Conservation (phyloP, 1,284 basidiomycete genomes). For the Cutaneotrichosporon daszewskae region DNA sequence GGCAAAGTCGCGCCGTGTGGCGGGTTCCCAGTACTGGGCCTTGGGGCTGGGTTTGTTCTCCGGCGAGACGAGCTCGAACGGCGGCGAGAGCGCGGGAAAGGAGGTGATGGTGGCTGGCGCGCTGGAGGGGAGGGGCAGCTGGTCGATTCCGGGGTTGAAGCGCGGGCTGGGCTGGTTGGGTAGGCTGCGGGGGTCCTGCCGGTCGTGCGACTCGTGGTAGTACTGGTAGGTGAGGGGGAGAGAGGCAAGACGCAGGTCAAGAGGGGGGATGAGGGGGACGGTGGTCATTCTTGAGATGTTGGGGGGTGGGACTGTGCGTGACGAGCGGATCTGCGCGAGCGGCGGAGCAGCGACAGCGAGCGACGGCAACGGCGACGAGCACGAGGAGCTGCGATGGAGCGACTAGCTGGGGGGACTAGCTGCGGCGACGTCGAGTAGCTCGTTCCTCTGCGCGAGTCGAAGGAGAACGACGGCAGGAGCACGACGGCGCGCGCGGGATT, state of each 20-base stretch:
- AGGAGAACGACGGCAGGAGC: no score
- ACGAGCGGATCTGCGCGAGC: background rate
- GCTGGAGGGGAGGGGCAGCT: background rate
- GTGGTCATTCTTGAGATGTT: constrained; percentile 5
- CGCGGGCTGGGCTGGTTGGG: background rate
- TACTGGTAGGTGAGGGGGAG: background rate
- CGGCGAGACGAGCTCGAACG: background rate
- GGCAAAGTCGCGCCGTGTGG: background rate
- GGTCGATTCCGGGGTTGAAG: background rate
- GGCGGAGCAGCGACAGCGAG: background rate
- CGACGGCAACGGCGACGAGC: background rate
- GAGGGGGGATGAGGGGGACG: constrained; percentile 8
- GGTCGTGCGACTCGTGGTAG: constrained; percentile 3
- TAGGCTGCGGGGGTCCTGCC: background rate
- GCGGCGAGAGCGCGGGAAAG: background rate
- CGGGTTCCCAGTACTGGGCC: background rate
- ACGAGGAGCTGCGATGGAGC: no score
- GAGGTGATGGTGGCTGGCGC: background rate
- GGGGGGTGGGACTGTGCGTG: background rate
- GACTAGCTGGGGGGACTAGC: no score
- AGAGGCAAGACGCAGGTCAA: constrained; percentile 2
- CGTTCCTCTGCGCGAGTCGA: no score
- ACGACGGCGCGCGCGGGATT: no score
- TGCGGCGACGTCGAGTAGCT: no score
- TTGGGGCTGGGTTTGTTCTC: background rate